Base-by-base conservation (phyloP, 2,329 filamentous ascomycete genomes). In the Akanthomyces uredinophilus region DNA sequence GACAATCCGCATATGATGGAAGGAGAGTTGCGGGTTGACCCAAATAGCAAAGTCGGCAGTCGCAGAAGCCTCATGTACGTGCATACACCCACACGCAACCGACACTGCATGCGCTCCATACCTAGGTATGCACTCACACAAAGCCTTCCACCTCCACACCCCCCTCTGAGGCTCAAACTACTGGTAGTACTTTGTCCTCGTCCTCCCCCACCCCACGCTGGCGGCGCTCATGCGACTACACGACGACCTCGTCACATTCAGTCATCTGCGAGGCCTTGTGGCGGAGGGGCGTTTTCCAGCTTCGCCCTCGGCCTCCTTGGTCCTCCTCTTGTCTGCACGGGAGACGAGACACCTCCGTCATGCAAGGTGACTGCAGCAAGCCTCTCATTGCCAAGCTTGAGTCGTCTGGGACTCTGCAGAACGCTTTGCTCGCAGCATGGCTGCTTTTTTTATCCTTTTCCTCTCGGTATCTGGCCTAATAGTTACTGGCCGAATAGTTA, bases 351-450 rank as follows among this genome's bases (percentile, higher is more conserved):
- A 18, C 16, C 11, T 29, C 5, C 2, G 35, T 43, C 37, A 29
- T 55, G 35, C 37, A 55, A 37, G 32, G 50, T 53, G 50, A 55
- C 52, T 44, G 52, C 52, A 18, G 39, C 52, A 43, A 55, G 52
- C 52, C 52, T 18, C n/a, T 39, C n/a, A 18, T 24, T 16, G 16
- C 29, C 29, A 20, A 10, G 27, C n/a, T 22, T 35, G 32, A 8
- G 32, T 35, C 14, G 10, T 39, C 14, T 13, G 37, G 37, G 37
- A 8, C 10, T 39, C 10, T 14, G 37, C 37, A 39, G 14, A 29
- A 29, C 27, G 27, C 27, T 29, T 29, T 29, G 27, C 27, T 29
- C 27, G 27, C 27, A 29, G 27, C 32, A 35, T 35, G 32, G 32
- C 18, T 37, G 11, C 22, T 35, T 20, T 22, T 8, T 22, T 4